Base-by-base conservation (phyloP, 805 yeast genomes). In the Cyberlindnera petersonii region DNA sequence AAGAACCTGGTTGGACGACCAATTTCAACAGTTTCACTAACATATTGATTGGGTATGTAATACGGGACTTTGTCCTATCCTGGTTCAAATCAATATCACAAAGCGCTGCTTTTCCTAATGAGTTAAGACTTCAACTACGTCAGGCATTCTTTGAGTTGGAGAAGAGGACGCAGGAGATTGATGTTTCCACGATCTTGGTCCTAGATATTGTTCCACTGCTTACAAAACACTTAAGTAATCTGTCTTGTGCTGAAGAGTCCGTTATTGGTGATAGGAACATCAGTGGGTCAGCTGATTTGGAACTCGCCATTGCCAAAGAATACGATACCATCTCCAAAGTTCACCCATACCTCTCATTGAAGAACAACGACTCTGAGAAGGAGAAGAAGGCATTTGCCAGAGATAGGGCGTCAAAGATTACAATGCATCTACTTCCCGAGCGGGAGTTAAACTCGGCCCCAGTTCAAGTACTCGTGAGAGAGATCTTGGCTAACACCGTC, bases 221-320 rank as follows among this genome's bases (percentile, higher is more conserved):
- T 2, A 79, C 85, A 1, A 73, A 70, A 10, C 95, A 88, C 56
- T 71, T 82, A 42, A 61, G 65, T 7, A 63, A 65, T 7, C 85
- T 71, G 52, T 61, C 72, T 3, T 47, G 47, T 0, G 73, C 79
- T 0, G 69, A 61, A 35, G 63, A 64, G 14, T 37, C 49, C 0
- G 59, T 60, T 2, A 23, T 52, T 21, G 51, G 56, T 7, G 58
- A 53, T 26, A 48, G 54, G 19, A 53, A 51, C 22, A 43, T 59
- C 29, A 58, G 61, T 14, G 63, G 63, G 16, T 52, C 67, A 1
- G 43, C 53, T 1, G 72, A 71, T 24, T 46, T 64, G 4, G 70
- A 73, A 24, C 44, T 61, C 10, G 64, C 66, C 15, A 50, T 74
- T 8, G 76, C 75, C 2, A 57, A 58, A 9, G 68, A 65, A 37